phyloP scores from a whole-genome alignment of 371 early-diverging fungal genomes.

The Batkoa obscura region DNA sequence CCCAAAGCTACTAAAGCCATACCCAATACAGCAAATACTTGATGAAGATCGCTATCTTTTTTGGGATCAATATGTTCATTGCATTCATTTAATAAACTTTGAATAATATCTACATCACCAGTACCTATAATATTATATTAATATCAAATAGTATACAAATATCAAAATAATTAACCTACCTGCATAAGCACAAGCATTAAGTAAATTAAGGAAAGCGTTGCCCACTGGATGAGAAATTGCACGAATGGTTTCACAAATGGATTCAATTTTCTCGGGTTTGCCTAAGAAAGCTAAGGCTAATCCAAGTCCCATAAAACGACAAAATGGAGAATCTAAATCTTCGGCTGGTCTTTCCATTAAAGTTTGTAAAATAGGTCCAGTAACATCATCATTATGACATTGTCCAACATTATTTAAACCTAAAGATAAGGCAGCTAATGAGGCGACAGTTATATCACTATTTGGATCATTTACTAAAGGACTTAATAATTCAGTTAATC shows the following conservation, averaged over 20 bases:
- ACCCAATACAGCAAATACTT: slow-evolving; percentile 90
- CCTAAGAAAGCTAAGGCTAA: slow-evolving; percentile 70
- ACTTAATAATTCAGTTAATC: slow-evolving; percentile 59
- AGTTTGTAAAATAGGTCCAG: slow-evolving; percentile 76
- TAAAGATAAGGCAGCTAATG: slow-evolving; percentile 74
- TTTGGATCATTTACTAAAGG: slow-evolving; percentile 68
- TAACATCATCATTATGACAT: slow-evolving; percentile 81
- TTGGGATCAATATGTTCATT: slow-evolving; percentile 79
- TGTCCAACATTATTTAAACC: slow-evolving; percentile 85
- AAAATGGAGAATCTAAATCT: slow-evolving; percentile 61
- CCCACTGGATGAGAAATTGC: slow-evolving; percentile 82
- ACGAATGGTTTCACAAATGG: slow-evolving; percentile 83
- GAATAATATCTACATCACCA: slow-evolving; percentile 91
- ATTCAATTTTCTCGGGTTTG: slow-evolving; percentile 75
- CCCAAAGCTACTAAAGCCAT: slow-evolving; percentile 91
- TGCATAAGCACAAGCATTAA: slow-evolving; percentile 78
- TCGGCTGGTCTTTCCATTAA: slow-evolving; percentile 85
- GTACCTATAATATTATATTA: slow-evolving; percentile 19
- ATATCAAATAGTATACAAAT: background rate
- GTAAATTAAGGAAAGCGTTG: slow-evolving; percentile 33
- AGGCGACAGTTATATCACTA: slow-evolving; percentile 71
- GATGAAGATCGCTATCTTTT: slow-evolving; percentile 64
- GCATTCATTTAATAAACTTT: slow-evolving; percentile 86
- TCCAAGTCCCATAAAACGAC: slow-evolving; percentile 83
- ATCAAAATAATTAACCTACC: slow-evolving; percentile 21